Evolutionary conservation across 2,329 filamentous ascomycete genomes (phyloP).

Genomic region (Leptographium wingfieldii): DNA sequence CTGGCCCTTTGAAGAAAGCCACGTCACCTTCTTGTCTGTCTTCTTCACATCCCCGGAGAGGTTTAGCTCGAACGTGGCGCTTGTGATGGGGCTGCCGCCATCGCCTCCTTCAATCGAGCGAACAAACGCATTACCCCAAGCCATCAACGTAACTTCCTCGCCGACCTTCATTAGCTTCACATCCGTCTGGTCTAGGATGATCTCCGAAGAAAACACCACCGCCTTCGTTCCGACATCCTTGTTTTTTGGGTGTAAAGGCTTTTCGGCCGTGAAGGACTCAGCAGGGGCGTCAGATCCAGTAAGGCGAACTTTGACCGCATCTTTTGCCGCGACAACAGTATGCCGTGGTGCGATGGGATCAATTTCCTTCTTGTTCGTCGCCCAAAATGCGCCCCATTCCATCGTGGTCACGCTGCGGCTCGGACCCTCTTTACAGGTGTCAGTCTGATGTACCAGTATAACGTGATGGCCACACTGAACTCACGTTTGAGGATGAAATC

Average conservation of each 20-base stretch:
- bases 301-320: slow-evolving; percentile 58
- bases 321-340: slow-evolving; percentile 58
- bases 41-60: slow-evolving; percentile 87
- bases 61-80: slow-evolving; percentile 73
- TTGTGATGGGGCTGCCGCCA: slow-evolving; percentile 46
- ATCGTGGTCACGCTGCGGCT: slow-evolving; percentile 73
- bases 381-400: slow-evolving; percentile 69
- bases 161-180: slow-evolving; percentile 66
- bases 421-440: slow-evolving; percentile 43
- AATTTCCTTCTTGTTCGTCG: slow-evolving; percentile 69
- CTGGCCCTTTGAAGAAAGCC: slow-evolving; percentile 67
- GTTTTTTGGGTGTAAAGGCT: slow-evolving; percentile 85
- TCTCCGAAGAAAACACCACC: slow-evolving; percentile 60
- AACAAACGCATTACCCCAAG: slow-evolving; percentile 85
- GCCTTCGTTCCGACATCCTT: slow-evolving; percentile 72
- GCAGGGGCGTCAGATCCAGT: slow-evolving; percentile 55
- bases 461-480: neutral
- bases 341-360: slow-evolving; percentile 64
- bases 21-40: slow-evolving; percentile 93
- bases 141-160: slow-evolving; percentile 93
- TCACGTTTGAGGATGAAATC: slow-evolving; percentile 66
- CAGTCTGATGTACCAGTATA: neutral
- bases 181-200: slow-evolving; percentile 80
- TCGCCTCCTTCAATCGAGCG: slow-evolving; percentile 45
- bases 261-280: slow-evolving; percentile 54